Base-by-base conservation (phyloP, 2,329 filamentous ascomycete genomes). In the Cladophialophora psammophila region DNA sequence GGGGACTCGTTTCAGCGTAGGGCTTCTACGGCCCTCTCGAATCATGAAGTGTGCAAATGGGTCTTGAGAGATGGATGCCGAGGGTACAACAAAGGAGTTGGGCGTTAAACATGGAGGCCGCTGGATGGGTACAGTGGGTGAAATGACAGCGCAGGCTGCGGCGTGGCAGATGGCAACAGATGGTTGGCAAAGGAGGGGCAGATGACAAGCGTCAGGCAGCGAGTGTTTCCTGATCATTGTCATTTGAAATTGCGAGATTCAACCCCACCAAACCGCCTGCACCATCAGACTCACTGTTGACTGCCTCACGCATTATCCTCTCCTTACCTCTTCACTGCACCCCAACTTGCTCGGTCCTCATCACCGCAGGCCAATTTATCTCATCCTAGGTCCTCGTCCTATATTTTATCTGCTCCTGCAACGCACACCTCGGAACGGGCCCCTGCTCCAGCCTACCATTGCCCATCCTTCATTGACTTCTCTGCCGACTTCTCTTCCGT, bases 221-320 rank as follows among this genome's bases (percentile, higher is more conserved):
- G 18, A 50, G 45, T 5, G 26, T 50, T 12, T 50, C 12, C 18
- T 15, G n/a, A 10, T 20, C n/a, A 48, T 20, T 26, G 62, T 64
- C 62, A 64, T 64, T 58, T 63, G 60, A 63, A 54, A 61, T 34
- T 61, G 13, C 40, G 55, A 35, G 35, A 57, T 57, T 34, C 20
- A 26, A 26, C 18, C 32, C 55, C 35, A 18, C 32, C 55, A n/a
- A 57, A 26, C 42, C 57, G 48, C 36, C 20, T 15, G 20, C 13
- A 60, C 36, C 18, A 18, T 50, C 13, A 34, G n/a, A 58, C n/a
- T 58, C 35, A n/a, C 5, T 45, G 15, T 48, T 9, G 26, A 34
- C 20, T 48, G 40, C 40, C 31, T 60, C 57, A 60, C 57, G 31
- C 42, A 45, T 50, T 38, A 40, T 50, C 40, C 57, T 50, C 48